phyloP scores from a whole-genome alignment of 2,329 filamentous ascomycete genomes.

The Monilinia fructicola region DNA sequence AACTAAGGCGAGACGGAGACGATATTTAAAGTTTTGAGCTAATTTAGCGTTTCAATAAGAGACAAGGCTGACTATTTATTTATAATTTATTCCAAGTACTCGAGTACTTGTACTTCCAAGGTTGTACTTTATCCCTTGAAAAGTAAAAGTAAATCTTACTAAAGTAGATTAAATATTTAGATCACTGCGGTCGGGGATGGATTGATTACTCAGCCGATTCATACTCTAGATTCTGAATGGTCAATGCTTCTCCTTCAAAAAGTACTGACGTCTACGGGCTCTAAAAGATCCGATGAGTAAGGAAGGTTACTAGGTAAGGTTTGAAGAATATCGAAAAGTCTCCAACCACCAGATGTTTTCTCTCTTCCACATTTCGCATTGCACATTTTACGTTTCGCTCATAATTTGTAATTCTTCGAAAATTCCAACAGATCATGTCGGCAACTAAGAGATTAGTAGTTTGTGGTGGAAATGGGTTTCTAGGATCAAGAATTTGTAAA shows the following conservation, averaged over 20 bases:
- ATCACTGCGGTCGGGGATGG: too few relatives aligned
- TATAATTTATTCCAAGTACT: too few relatives aligned
- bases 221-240: constrained; percentile 24
- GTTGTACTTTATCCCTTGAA: neutral
- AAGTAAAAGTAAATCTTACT: too few relatives aligned
- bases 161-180: neutral
- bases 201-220: too few relatives aligned
- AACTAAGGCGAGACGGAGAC: neutral
- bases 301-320: too few relatives aligned
- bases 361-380: neutral
- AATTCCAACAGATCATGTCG: constrained; percentile 24
- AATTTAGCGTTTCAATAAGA: neutral
- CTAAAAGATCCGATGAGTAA: neutral
- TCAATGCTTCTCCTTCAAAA: constrained; percentile 17
- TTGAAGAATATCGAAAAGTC: neutral
- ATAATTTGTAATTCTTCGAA: neutral
- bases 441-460: constrained; percentile 76
- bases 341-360: neutral
- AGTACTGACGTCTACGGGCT: constrained; percentile 6
- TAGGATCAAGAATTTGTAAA: constrained; percentile 88
- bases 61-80: too few relatives aligned
- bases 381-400: neutral
- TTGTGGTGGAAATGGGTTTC: constrained; percentile 89
- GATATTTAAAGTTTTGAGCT: constrained; percentile 22
- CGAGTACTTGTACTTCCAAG: too few relatives aligned